phyloP scores from a whole-genome alignment of 208 protist species.

The Borovskyia barvae region DNA sequence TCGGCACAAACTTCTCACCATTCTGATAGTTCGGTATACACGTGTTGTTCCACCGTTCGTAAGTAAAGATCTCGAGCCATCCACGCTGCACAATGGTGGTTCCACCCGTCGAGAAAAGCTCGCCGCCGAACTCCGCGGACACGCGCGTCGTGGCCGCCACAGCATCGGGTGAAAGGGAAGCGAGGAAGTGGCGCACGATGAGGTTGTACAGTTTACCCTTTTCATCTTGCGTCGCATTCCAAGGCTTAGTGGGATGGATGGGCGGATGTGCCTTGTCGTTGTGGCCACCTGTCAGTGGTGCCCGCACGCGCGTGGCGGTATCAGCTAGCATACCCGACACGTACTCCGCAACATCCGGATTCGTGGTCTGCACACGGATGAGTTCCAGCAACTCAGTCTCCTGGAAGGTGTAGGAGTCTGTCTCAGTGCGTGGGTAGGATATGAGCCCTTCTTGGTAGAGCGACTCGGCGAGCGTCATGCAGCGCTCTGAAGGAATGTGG shows the following conservation, averaged over 20 bases:
- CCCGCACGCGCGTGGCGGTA: slow-evolving; percentile 64
- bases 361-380: slow-evolving; percentile 67
- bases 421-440: slow-evolving; percentile 98
- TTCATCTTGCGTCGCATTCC: slow-evolving; percentile 47
- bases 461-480: slow-evolving; percentile 94
- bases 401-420: slow-evolving; percentile 91
- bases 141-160: slow-evolving; percentile 88
- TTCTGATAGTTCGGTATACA: slow-evolving; percentile 91
- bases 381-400: slow-evolving; percentile 84
- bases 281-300: slow-evolving; percentile 92
- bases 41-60: slow-evolving; percentile 87
- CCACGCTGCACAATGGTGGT: slow-evolving; percentile 91
- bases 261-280: slow-evolving; percentile 98
- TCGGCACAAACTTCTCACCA: slow-evolving; percentile 90
- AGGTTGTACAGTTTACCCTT: slow-evolving; percentile 93
- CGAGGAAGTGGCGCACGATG: slow-evolving; percentile 97
- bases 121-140: slow-evolving; percentile 61
- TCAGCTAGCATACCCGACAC: slow-evolving; percentile 56
- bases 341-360: slow-evolving; percentile 55
- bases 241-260: slow-evolving; percentile 95
- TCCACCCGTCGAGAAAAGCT: slow-evolving; percentile 86
- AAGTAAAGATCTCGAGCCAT: slow-evolving; percentile 94
- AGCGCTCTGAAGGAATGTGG: slow-evolving; percentile 89
- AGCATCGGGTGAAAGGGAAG: slow-evolving; percentile 94
- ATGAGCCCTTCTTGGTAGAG: slow-evolving; percentile 92